Evolutionary conservation across 2,329 filamentous ascomycete species (phyloP), one percentile per base, ranked within the genome.

Genomic region (Passalora sequoiae): DNA sequence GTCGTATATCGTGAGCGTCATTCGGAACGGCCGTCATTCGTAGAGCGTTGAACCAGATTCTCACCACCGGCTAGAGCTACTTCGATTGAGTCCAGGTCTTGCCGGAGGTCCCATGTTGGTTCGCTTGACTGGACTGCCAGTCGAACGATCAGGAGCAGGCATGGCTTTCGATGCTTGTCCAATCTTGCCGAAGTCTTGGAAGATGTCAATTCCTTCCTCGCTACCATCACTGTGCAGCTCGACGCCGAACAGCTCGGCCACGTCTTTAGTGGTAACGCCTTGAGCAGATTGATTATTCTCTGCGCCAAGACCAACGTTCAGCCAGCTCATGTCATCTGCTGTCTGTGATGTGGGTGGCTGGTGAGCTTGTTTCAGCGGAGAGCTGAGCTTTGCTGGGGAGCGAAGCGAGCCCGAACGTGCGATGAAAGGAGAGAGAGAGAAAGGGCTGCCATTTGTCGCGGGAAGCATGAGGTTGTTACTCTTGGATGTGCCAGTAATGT

Each of bases 121-220:
- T 19, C 51, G 52, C 42, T 52, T 56, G 9, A 63, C 59, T 38
- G 60, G 60, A 33, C 59, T 62, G 31, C 60, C 60, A 24, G 49
- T 58, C n/a, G 56, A 53, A 8, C 60, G 55, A 42, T 60, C 54
- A 13, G 51, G 44, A 10, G 50, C 51, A 24, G 53, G 50, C 44
- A 50, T 47, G 30, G 37, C 46, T 15, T 45, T 44, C n/a, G 47
- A 43, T 13, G 48, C 38, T 29, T 53, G 47, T 38, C 84, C 84
- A 60, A 89, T 88, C 68, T 82, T 84, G 60, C 83, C 78, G 57
- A 88, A 89, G 7, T 83, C 83, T 59, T 86, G 81, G 33, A 85
- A 74, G 52, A 89, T 82, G 56, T 89, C 84, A 38, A 88, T 74
- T 1, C 76, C 78, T 10, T 75, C 66, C 45, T 77, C 72, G 3